phyloP scores from a whole-genome alignment of 306 rosid genomes.

The Prunus armeniaca region DNA sequence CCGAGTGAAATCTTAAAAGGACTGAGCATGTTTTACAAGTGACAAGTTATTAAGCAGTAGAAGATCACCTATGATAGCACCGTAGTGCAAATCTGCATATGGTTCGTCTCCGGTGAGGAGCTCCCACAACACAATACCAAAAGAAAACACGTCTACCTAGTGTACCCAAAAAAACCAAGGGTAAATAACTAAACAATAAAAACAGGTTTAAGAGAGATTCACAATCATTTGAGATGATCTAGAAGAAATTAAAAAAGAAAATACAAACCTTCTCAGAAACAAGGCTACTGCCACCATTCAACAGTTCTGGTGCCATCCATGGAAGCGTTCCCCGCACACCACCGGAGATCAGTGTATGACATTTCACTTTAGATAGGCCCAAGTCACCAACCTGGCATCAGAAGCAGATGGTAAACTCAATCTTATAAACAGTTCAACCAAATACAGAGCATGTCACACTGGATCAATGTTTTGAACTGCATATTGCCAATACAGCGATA shows the following conservation, averaged over 20 bases:
- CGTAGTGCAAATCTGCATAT: conserved; percentile 81
- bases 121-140: conserved; percentile 87
- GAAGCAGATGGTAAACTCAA: conserved; percentile 17
- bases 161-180: not conserved
- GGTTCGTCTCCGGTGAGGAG: conserved; percentile 90
- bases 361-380: conserved; percentile 93
- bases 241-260: not conserved
- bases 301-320: conserved; percentile 94
- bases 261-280: conserved; percentile 84
- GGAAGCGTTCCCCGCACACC: conserved; percentile 96
- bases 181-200: not conserved
- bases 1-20: not conserved
- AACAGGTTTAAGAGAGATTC: not conserved
- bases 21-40: not conserved
- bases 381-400: conserved; percentile 76
- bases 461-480: not conserved
- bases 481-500: not conserved
- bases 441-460: not conserved
- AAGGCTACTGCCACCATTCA: conserved; percentile 89
- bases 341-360: conserved; percentile 80
- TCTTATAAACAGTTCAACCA: conserved; percentile 9
- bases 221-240: not conserved
- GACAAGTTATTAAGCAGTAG: not conserved
- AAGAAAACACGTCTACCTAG: conserved; percentile 89
- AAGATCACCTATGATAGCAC: conserved; percentile 77